Evolutionary conservation across 345 rosid species (phyloP).

Genomic region (Diplotaxis tenuifolia): DNA sequence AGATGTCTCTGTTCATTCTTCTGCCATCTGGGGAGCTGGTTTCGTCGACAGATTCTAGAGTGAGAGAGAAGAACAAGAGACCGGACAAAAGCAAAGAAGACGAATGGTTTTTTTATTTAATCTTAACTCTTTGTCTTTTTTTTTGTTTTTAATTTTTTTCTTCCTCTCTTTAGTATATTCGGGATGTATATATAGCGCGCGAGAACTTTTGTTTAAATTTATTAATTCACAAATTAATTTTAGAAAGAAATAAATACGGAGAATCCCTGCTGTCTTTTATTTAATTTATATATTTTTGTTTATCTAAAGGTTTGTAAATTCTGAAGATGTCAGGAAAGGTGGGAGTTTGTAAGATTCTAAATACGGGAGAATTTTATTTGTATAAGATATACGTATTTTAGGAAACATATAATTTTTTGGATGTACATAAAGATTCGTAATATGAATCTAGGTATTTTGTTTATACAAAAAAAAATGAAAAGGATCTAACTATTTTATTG

Average conservation of each 20-base stretch:
- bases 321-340: neutral
- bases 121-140: constrained; percentile 50
- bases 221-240: neutral
- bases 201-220: neutral
- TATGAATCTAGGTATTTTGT: constrained; percentile 12
- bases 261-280: neutral
- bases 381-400: neutral
- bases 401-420: neutral
- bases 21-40: constrained; percentile 36
- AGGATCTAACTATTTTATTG: constrained; percentile 10
- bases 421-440: constrained; percentile 3
- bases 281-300: neutral
- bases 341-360: neutral
- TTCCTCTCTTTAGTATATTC: neutral
- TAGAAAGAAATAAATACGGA: neutral
- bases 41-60: constrained; percentile 6
- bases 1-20: constrained; percentile 55
- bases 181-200: constrained; percentile 14
- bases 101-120: constrained; percentile 47
- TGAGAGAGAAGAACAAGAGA: constrained; percentile 35
- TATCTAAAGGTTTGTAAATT: neutral
- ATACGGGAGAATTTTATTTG: neutral
- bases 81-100: constrained; percentile 30
- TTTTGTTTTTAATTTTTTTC: neutral
- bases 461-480: neutral